phyloP scores from a whole-genome alignment of 2,329 filamentous ascomycete genomes.

The Pseudocercospora eumusae region DNA sequence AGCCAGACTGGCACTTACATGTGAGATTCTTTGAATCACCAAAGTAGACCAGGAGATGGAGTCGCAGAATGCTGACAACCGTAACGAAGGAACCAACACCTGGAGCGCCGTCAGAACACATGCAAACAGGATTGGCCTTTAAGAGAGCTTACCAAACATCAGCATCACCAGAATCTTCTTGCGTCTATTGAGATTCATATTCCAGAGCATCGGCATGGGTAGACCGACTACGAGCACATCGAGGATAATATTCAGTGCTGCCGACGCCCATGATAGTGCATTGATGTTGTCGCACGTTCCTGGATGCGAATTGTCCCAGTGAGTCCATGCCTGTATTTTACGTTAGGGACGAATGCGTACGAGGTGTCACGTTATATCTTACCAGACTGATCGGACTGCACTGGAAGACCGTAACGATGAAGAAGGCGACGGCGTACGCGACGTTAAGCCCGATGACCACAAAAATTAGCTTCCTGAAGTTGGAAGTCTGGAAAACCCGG shows the following conservation, averaged over 20 bases:
- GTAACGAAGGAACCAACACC: slow-evolving; percentile 27
- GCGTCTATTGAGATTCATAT: slow-evolving; percentile 23
- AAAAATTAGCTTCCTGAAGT: slow-evolving; percentile 21
- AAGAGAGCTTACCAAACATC: slow-evolving; percentile 22
- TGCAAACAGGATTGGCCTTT: background rate
- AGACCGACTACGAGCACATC: slow-evolving; percentile 22
- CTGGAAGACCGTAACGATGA: slow-evolving; percentile 25
- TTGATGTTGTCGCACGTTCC: slow-evolving; percentile 27
- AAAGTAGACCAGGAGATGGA: slow-evolving; percentile 22
- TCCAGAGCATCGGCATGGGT: slow-evolving; percentile 28
- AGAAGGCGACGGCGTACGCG: slow-evolving; percentile 22
- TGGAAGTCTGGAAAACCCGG: slow-evolving; percentile 22
- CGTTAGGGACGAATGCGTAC: slow-evolving; percentile 1
- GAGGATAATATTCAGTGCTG: slow-evolving; percentile 25
- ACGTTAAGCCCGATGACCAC: slow-evolving; percentile 23
- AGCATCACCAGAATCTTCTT: slow-evolving; percentile 27
- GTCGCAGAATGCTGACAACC: slow-evolving; percentile 23
- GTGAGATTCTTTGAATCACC: slow-evolving; percentile 24
- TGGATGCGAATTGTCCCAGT: slow-evolving; percentile 22
- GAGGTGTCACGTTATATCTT: background rate
- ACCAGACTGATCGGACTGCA: slow-evolving; percentile 21
- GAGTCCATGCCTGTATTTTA: slow-evolving; percentile 18
- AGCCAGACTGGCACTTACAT: slow-evolving; percentile 1
- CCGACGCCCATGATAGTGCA: slow-evolving; percentile 25
- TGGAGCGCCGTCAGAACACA: slow-evolving; percentile 8